phyloP scores from a whole-genome alignment of 768 basidiomycete species.

The Kwoniella newhampshirensis region DNA sequence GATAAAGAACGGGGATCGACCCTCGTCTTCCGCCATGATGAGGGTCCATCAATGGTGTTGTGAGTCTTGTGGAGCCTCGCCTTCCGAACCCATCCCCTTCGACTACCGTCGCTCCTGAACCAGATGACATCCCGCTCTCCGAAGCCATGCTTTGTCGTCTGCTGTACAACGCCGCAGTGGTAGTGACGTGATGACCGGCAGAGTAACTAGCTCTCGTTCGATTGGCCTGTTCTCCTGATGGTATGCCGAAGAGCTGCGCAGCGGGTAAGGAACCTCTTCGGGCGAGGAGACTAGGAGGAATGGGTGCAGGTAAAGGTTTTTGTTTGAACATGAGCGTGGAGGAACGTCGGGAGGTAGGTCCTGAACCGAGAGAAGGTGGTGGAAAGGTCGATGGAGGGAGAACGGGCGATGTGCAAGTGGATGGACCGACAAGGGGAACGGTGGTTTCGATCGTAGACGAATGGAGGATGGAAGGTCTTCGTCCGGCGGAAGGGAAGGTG shows the following conservation, averaged over 20 bases:
- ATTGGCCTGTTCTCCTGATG: slow-evolving; percentile 9
- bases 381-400: not conserved
- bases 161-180: slow-evolving; percentile 24
- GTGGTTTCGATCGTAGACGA: slow-evolving; percentile 22
- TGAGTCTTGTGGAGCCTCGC: not conserved
- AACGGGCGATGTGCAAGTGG: not conserved
- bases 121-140: slow-evolving; percentile 20
- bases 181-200: slow-evolving; percentile 17
- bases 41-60: not conserved
- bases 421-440: slow-evolving; percentile 7
- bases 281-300: slow-evolving; percentile 37
- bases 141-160: slow-evolving; percentile 29
- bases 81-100: not conserved
- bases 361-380: slow-evolving; percentile 1
- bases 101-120: slow-evolving; percentile 11
- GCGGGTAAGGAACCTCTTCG: slow-evolving; percentile 32
- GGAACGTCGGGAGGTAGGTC: slow-evolving; percentile 17
- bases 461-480: slow-evolving; percentile 36
- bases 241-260: slow-evolving; percentile 24
- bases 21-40: slow-evolving; percentile 5
- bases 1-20: slow-evolving; percentile 14
- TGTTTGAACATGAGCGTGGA: slow-evolving; percentile 30
- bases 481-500: slow-evolving; percentile 31
- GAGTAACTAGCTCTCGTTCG: slow-evolving; percentile 17
- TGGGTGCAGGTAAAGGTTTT: slow-evolving; percentile 27